phyloP scores from a whole-genome alignment of 2,329 filamentous ascomycete species.

The Elsinoe fawcettii region DNA sequence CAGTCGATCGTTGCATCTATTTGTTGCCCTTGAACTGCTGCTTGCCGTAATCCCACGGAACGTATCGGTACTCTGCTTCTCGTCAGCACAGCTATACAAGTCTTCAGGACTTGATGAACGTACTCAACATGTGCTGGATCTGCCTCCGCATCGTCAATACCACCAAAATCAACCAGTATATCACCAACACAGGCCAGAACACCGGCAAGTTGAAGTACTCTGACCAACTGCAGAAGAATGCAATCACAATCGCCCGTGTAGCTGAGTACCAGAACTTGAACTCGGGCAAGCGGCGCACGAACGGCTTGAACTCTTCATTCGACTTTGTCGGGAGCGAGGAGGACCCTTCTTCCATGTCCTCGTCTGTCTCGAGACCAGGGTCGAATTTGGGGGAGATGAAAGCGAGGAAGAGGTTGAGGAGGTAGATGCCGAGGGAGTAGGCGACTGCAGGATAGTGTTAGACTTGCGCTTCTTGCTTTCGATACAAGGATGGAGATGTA shows the following conservation, averaged over 20 bases:
- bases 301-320: conserved; percentile 95
- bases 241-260: conserved; percentile 75
- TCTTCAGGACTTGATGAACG: no score
- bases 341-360: conserved; percentile 89
- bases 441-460: conserved; percentile 55
- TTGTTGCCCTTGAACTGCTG: conserved; percentile 30
- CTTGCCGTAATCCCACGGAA: conserved; percentile 35
- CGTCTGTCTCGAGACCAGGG: conserved; percentile 88
- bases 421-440: conserved; percentile 96
- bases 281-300: conserved; percentile 90
- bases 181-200: conserved; percentile 96
- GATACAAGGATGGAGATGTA: conserved; percentile 38
- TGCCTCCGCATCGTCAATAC: conserved; percentile 96
- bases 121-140: conserved; percentile 99
- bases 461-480: neutral
- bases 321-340: conserved; percentile 83
- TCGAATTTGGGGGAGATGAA: conserved; percentile 99
- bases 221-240: conserved; percentile 86
- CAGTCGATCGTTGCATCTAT: neutral
- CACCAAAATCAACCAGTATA: conserved; percentile 98
- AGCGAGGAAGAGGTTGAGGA: conserved; percentile 96
- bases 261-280: conserved; percentile 99
- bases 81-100: no score
- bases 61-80: conserved; percentile 26
- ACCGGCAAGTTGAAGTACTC: conserved; percentile 92